Evolutionary conservation across 306 rosid genomes (phyloP).

Genomic region (Phaseolus lunatus): DNA sequence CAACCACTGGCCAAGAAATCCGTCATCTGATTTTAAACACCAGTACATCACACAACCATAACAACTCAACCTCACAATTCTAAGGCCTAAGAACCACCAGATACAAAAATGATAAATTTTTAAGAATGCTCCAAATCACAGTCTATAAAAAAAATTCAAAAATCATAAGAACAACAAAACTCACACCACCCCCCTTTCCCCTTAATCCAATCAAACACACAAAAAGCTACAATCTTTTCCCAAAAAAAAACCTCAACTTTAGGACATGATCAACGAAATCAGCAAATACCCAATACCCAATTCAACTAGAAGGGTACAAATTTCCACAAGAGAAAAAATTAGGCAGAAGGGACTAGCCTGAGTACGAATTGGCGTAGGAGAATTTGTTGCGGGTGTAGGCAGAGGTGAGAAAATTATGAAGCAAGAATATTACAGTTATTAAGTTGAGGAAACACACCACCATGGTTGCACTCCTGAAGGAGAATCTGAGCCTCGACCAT

Average conservation of each 20-base stretch:
- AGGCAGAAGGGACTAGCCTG: slow-evolving; percentile 51
- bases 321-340: background rate
- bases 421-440: slow-evolving; percentile 69
- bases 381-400: slow-evolving; percentile 68
- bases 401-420: slow-evolving; percentile 76
- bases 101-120: background rate
- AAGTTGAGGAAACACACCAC: slow-evolving; percentile 72
- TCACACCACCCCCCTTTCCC: background rate
- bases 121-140: slow-evolving; percentile 13
- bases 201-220: background rate
- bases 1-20: slow-evolving; percentile 21
- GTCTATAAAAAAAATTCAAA: background rate
- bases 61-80: slow-evolving; percentile 32
- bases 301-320: background rate
- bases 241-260: background rate
- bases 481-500: slow-evolving; percentile 71
- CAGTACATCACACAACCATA: slow-evolving; percentile 5
- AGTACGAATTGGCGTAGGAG: slow-evolving; percentile 45
- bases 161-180: slow-evolving; percentile 19
- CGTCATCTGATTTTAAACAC: slow-evolving; percentile 23
- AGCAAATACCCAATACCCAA: slow-evolving; percentile 42
- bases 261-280: slow-evolving; percentile 32
- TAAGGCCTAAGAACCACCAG: background rate
- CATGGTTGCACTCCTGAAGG: slow-evolving; percentile 91
- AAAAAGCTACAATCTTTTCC: slow-evolving; percentile 12